Percentiles rank a stretch among this genome's conserved stretches.
Evolutionary conservation across 345 rosid genomes (phyloP).

Genomic region (Eucalyptus melliodora): DNA sequence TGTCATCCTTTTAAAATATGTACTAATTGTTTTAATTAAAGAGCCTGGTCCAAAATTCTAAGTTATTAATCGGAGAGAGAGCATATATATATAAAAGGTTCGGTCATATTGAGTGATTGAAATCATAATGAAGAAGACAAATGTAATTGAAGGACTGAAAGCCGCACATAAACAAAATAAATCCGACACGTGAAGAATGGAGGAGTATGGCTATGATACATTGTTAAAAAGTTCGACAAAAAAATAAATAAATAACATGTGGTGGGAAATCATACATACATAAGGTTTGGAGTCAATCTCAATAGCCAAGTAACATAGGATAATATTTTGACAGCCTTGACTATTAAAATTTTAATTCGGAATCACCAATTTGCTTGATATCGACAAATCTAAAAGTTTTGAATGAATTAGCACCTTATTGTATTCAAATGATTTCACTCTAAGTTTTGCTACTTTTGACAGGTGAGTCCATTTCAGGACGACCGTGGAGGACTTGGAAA

Average conservation of each 20-base stretch:
- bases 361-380: neutral
- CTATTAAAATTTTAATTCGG: no score
- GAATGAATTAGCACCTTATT: neutral
- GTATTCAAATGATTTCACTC: neutral
- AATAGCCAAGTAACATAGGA: neutral
- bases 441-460: neutral
- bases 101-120: neutral
- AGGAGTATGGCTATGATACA: neutral
- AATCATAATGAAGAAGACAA: neutral
- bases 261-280: neutral
- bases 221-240: neutral
- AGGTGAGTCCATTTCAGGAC: neutral
- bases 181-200: neutral
- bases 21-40: neutral
- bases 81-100: neutral
- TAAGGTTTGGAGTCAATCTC: neutral
- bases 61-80: neutral
- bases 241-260: no score
- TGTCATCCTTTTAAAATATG: neutral
- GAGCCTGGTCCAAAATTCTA: neutral
- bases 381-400: neutral
- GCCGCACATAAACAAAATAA: neutral
- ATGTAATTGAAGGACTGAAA: neutral
- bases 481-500: neutral
- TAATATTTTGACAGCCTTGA: neutral